phyloP scores from a whole-genome alignment of 2,329 filamentous ascomycete genomes.

The Pseudogymnoascus sp. region DNA sequence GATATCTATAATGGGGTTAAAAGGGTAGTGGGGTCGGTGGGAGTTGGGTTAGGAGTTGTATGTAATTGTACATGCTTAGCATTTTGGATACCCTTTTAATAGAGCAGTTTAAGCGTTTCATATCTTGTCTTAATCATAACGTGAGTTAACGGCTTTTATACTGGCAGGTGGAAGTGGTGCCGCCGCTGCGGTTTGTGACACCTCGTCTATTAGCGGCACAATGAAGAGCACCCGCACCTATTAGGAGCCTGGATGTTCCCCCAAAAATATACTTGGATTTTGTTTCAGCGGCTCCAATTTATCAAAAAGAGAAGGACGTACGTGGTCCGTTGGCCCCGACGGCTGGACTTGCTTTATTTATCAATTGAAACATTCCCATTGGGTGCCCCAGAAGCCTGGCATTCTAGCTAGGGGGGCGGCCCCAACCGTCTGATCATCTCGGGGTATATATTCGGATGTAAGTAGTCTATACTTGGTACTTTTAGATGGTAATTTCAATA shows the following conservation, averaged over 20 bases:
- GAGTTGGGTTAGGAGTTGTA: background rate
- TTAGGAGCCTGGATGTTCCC: background rate
- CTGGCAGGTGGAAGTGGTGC: background rate
- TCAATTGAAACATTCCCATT: background rate
- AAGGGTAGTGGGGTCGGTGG: background rate
- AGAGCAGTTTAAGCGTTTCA: background rate
- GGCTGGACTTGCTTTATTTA: background rate
- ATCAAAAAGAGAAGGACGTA: background rate
- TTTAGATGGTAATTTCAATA: background rate
- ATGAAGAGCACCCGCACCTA: background rate
- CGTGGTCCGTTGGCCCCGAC: background rate
- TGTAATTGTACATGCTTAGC: constrained; percentile 1
- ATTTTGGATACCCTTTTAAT: constrained; percentile 3
- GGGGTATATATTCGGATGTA: background rate
- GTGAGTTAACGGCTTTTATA: background rate
- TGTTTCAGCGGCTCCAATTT: background rate
- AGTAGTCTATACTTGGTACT: background rate
- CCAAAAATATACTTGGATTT: background rate
- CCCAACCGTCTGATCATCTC: background rate
- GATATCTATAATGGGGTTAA: background rate
- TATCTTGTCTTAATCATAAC: background rate
- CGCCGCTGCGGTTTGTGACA: background rate
- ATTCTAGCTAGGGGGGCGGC: background rate
- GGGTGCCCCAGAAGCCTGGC: background rate
- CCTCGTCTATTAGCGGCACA: background rate